A percentile compares a stretch with the other conserved stretches of the same genome.
Evolutionary conservation across 2,329 filamentous ascomycete species (phyloP).

Genomic region (Verticillium nonalfalfae): DNA sequence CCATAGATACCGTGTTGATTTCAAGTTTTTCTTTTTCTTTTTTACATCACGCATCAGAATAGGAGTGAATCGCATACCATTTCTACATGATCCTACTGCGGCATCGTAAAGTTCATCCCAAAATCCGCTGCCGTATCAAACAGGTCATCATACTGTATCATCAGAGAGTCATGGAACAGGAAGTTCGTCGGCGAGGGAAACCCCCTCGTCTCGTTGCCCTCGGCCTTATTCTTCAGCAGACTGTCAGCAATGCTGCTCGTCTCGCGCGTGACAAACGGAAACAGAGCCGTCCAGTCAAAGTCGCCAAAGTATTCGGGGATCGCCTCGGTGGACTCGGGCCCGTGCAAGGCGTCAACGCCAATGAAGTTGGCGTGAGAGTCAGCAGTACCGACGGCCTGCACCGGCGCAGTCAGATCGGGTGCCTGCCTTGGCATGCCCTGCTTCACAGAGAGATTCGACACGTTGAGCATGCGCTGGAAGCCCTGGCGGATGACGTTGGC

Average conservation of each 20-base stretch:
- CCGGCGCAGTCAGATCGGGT: background rate
- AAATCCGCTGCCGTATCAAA: slow-evolving; percentile 7
- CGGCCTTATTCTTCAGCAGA: slow-evolving; percentile 14
- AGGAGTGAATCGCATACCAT: too few species aligned
- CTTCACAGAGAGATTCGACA: background rate
- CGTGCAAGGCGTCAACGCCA: background rate
- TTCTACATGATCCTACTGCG: too few species aligned
- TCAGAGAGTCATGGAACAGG: slow-evolving; percentile 15
- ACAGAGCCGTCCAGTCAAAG: slow-evolving; percentile 25
- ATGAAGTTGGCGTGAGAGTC: background rate
- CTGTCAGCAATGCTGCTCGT: slow-evolving; percentile 21
- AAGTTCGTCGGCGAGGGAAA: slow-evolving; percentile 14
- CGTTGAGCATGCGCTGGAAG: slow-evolving; percentile 18
- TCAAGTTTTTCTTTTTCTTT: too few species aligned
- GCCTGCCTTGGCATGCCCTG: background rate
- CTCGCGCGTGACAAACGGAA: slow-evolving; percentile 23
- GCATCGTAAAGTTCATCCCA: background rate
- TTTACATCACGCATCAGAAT: too few species aligned
- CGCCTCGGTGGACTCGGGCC: background rate
- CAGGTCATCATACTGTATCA: slow-evolving; percentile 17
- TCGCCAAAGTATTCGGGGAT: slow-evolving; percentile 1
- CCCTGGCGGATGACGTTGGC: slow-evolving; percentile 25
- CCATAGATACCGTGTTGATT: too few species aligned
- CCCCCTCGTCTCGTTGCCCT: slow-evolving; percentile 11
- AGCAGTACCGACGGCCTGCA: too few species aligned